These are phyloP conservation scores for Marsdenia floribunda DNA, from an alignment of 257 asterid genomes.

Conservation along the genomic window DNA sequence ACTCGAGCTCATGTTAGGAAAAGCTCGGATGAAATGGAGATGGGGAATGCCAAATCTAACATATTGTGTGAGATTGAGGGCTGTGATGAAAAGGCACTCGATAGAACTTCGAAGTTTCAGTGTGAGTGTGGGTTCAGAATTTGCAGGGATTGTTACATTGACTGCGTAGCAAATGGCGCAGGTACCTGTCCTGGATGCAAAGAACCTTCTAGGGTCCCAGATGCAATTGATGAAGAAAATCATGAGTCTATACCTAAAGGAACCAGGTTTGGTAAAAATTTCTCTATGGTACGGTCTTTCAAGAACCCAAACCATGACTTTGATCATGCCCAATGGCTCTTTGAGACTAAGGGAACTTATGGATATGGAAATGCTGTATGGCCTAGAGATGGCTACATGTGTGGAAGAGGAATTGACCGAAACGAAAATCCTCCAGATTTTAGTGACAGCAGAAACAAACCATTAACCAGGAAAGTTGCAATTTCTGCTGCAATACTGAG, in stretches of 20 bases:
- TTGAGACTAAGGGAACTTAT: constrained; percentile 93
- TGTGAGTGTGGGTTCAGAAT: constrained; percentile 85
- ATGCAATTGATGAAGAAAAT: constrained; percentile 35
- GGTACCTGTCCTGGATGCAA: constrained; percentile 88
- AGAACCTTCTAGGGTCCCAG: constrained; percentile 49
- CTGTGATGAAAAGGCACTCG: constrained; percentile 58
- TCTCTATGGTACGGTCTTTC: constrained; percentile 75
- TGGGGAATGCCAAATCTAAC: constrained; percentile 28
- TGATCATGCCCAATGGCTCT: constrained; percentile 79
- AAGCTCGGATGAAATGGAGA: constrained; percentile 49
- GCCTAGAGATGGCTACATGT: constrained; percentile 69
- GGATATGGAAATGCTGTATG: constrained; percentile 94
- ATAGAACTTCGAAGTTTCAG: constrained; percentile 30
- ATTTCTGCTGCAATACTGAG: constrained; percentile 83
- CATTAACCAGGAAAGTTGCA: constrained; percentile 73
- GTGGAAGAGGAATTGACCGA: constrained; percentile 52
- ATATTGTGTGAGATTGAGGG: constrained; percentile 65
- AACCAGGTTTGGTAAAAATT: constrained; percentile 58
- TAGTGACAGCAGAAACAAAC: constrained; percentile 66
- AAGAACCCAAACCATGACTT: constrained; percentile 86
- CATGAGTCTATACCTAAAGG: constrained; percentile 51
- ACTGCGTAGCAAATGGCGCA: constrained; percentile 42
- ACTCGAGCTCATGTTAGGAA: constrained; percentile 69
- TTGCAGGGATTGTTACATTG: constrained; percentile 66
- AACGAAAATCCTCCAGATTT: constrained; percentile 71